phyloP scores from a whole-genome alignment of 148 eudicot genomes.

The Vaccinium corymbosum region DNA sequence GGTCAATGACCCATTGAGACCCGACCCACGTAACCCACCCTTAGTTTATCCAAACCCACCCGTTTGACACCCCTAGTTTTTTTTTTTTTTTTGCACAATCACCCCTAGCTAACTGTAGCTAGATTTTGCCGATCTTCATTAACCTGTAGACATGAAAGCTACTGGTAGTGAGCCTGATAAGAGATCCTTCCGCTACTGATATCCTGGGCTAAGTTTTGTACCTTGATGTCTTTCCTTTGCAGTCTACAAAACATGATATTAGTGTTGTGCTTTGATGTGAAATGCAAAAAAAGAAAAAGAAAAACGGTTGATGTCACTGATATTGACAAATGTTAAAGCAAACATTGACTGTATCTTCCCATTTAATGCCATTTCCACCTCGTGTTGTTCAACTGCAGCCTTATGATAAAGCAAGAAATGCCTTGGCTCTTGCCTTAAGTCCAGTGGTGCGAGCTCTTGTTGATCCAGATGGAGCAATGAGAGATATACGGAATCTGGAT shows the following conservation, averaged over 20 bases:
- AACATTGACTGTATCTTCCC: background rate
- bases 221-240: background rate
- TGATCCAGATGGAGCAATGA: constrained; percentile 98
- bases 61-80: background rate
- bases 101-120: background rate
- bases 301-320: background rate
- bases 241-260: background rate
- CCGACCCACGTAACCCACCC: background rate
- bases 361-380: background rate
- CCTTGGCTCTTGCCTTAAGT: constrained; percentile 93
- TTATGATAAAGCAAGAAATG: constrained; percentile 98
- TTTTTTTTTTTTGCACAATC: background rate
- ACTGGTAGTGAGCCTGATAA: background rate
- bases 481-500: constrained; percentile 77
- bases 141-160: background rate
- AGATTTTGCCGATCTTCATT: background rate
- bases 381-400: constrained; percentile 47
- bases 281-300: background rate
- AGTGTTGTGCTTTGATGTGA: constrained; percentile 1
- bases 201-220: background rate
- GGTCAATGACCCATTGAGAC: background rate
- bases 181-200: background rate
- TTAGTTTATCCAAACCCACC: background rate
- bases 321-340: background rate
- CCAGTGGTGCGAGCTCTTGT: constrained; percentile 94